Evolutionary conservation across 805 yeast species (phyloP), one percentile per base, ranked within the genome.

Genomic region (Cyberlindnera bimundalis): DNA sequence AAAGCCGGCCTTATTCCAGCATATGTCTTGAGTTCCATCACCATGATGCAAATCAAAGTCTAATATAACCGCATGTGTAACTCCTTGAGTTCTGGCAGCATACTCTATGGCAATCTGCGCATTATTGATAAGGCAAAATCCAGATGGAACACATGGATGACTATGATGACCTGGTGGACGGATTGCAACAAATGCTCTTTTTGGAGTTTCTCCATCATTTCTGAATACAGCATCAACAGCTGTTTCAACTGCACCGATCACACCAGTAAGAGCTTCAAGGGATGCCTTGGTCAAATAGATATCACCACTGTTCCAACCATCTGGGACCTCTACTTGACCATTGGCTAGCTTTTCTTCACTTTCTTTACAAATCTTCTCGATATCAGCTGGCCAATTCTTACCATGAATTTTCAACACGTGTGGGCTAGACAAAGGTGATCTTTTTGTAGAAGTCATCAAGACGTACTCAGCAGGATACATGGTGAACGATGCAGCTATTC

Each of bases 141-240:
- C 96, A 18, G 89, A 79, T 0, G 95, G 95, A n/a, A 78, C 73
- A 42, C 83, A 78, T 0, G 88, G 82, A 53, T 84, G 93, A 18
- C 88, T 80, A 60, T 86, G 96, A 57, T 86, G 95, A 4, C 96
- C 96, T 1, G 95, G 93, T 2, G 93, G 93, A 36, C 93, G 67
- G 30, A 84, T 74, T 1, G 79, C 78, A 0, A 81, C 81, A 62
- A 84, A 84, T 2, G 82, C 80, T 32, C 75, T 66, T 30, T 61
- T 64, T 12, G 60, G 60, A 13, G 68, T 54, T 40, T 53, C 53
- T 5, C 45, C 54, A 13, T 48, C 54, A 2, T 50, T 56, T 3
- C 51, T 54, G 47, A 70, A 76, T 7, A 78, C 61, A 2, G 68
- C 58, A 54, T 86, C 93, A 1, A 84, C 68, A 2, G 84, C 89